Conservation (phyloP, 1,284 basidiomycete species). For the Malassezia slooffiae region DNA sequence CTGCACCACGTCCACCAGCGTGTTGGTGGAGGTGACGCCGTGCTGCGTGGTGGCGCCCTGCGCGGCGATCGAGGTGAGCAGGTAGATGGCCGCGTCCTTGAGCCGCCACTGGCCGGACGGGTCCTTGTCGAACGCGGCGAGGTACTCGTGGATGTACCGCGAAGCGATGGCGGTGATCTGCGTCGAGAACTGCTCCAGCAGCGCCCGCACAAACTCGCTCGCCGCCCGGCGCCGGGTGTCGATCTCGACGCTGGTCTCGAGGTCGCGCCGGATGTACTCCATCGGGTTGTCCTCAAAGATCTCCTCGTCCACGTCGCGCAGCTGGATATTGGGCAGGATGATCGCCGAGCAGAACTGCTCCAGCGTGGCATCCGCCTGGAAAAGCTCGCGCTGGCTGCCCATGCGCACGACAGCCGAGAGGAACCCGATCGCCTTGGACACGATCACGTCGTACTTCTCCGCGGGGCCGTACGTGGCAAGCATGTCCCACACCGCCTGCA, state of each 20-base stretch:
- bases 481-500: slow-evolving; percentile 82
- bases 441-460: slow-evolving; percentile 71
- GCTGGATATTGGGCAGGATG: slow-evolving; percentile 78
- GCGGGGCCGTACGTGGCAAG: slow-evolving; percentile 63
- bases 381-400: slow-evolving; percentile 55
- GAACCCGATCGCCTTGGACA: slow-evolving; percentile 84
- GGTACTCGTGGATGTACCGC: slow-evolving; percentile 65
- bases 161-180: slow-evolving; percentile 77
- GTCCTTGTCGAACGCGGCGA: slow-evolving; percentile 56
- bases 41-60: slow-evolving; percentile 61
- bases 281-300: slow-evolving; percentile 95
- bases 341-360: slow-evolving; percentile 76
- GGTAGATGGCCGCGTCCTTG: slow-evolving; percentile 91
- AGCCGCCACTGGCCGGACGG: slow-evolving; percentile 70
- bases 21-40: slow-evolving; percentile 85
- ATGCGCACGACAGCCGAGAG: slow-evolving; percentile 71
- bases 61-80: slow-evolving; percentile 81
- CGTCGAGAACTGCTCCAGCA: slow-evolving; percentile 67
- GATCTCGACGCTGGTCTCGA: slow-evolving; percentile 55
- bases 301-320: slow-evolving; percentile 82
- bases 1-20: slow-evolving; percentile 80
- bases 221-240: slow-evolving; percentile 82
- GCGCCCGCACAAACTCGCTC: slow-evolving; percentile 76
- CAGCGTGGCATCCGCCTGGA: slow-evolving; percentile 60
- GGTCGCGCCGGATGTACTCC: slow-evolving; percentile 82